A percentile compares a stretch with the other conserved stretches of the same genome.
Evolutionary conservation across 2,329 filamentous ascomycete genomes (phyloP).

Genomic region (Pestalotiopsis sp.): DNA sequence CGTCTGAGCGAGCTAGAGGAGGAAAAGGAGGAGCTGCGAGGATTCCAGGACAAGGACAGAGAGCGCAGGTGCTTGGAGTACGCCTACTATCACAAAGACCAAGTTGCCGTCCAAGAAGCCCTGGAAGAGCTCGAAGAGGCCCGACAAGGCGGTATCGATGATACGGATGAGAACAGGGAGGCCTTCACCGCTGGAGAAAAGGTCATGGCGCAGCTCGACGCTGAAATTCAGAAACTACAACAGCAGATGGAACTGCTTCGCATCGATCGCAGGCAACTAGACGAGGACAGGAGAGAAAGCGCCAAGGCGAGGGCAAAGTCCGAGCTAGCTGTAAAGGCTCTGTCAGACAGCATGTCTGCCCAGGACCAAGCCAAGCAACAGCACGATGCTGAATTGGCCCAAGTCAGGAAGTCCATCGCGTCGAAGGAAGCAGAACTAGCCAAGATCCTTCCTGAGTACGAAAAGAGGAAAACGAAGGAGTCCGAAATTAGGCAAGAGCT

Average conservation of each 20-base stretch:
- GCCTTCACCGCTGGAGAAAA: constrained; percentile 79
- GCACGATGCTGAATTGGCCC: constrained; percentile 71
- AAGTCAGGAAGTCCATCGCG: constrained; percentile 74
- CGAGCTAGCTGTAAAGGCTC: constrained; percentile 80
- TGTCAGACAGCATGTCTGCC: constrained; percentile 80
- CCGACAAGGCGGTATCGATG: constrained; percentile 80
- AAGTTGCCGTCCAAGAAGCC: constrained; percentile 74
- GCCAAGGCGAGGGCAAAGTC: constrained; percentile 81
- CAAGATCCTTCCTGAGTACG: constrained; percentile 76
- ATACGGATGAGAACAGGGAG: constrained; percentile 78
- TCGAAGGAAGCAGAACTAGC: constrained; percentile 77
- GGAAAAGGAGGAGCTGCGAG: constrained; percentile 93
- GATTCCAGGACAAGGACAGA: constrained; percentile 92
- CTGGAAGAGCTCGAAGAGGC: constrained; percentile 83
- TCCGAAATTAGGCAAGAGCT: constrained; percentile 70
- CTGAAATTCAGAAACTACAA: constrained; percentile 76
- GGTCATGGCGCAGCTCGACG: constrained; percentile 75
- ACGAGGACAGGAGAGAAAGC: constrained; percentile 84
- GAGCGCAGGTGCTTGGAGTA: constrained; percentile 93
- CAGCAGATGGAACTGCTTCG: constrained; percentile 83
- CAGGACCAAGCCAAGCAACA: constrained; percentile 73
- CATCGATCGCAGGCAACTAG: constrained; percentile 83
- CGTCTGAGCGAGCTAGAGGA: constrained; percentile 88
- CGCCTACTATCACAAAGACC: constrained; percentile 88
- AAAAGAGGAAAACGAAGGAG: constrained; percentile 73